Percentiles rank a stretch among this genome's conserved stretches.
Conservation (phyloP, 352 stramenopile genomes). For the Aphanomyces stellatus region DNA sequence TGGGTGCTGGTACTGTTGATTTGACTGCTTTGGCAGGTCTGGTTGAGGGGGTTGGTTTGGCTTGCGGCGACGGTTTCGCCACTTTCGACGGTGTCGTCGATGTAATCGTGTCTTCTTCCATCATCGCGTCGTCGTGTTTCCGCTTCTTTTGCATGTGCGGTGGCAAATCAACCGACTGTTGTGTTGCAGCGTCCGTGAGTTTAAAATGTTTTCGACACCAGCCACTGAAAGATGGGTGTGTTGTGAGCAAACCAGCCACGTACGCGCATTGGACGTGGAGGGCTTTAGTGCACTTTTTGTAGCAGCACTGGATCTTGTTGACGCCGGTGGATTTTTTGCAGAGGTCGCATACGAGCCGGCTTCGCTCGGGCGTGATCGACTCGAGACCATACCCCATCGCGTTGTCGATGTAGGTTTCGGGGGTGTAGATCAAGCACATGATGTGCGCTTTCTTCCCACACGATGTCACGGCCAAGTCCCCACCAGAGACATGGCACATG, state of each 20-base stretch:
- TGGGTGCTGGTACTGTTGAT: neutral
- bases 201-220: conserved; percentile 75
- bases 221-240: conserved; percentile 54
- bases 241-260: conserved; percentile 54
- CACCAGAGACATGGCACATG: conserved; percentile 64
- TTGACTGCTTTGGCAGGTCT: conserved; percentile 14
- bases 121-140: neutral
- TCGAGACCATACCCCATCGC: conserved; percentile 51
- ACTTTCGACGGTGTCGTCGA: neutral
- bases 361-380: conserved; percentile 42
- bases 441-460: conserved; percentile 52
- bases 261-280: conserved; percentile 70
- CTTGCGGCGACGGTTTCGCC: neutral
- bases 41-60: too few species aligned
- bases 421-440: conserved; percentile 77
- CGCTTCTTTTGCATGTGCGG: conserved; percentile 41
- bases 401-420: conserved; percentile 74
- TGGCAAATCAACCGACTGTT: conserved; percentile 46
- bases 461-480: conserved; percentile 68
- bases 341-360: conserved; percentile 44
- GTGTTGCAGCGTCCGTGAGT: conserved; percentile 46
- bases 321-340: conserved; percentile 50
- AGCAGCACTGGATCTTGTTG: conserved; percentile 76
- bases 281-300: conserved; percentile 49
- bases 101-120: too few species aligned